Percentiles rank a stretch among this genome's conserved stretches.
Evolutionary conservation across 1,284 basidiomycete species (phyloP).

Genomic region (Apiotrichum gracile): DNA sequence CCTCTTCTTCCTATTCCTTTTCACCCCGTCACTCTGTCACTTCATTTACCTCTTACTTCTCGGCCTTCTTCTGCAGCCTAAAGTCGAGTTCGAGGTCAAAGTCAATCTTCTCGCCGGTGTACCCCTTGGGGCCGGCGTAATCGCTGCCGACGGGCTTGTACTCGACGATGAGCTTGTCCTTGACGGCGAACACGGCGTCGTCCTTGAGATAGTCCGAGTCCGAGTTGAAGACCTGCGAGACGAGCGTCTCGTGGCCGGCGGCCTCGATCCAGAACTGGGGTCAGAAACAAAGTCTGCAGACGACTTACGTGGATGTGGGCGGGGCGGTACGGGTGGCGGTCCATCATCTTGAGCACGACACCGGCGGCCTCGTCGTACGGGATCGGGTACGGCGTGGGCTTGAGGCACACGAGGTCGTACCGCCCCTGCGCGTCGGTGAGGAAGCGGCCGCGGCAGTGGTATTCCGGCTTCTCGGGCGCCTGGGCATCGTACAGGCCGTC

Average conservation of each 20-base stretch:
- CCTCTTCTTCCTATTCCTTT: background rate
- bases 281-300: slow-evolving; percentile 3
- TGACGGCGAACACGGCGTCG: slow-evolving; percentile 47
- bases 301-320: slow-evolving; percentile 39
- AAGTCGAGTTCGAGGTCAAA: slow-evolving; percentile 24
- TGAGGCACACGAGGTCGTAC: slow-evolving; percentile 35
- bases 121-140: slow-evolving; percentile 3
- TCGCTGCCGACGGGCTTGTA: slow-evolving; percentile 16
- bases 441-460: slow-evolving; percentile 37
- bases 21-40: background rate
- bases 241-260: slow-evolving; percentile 26
- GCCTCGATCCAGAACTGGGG: slow-evolving; percentile 34
- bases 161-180: slow-evolving; percentile 26
- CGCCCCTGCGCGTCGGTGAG: slow-evolving; percentile 36
- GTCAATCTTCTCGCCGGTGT: slow-evolving; percentile 9
- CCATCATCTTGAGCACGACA: slow-evolving; percentile 37
- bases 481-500: slow-evolving; percentile 47
- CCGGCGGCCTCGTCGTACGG: slow-evolving; percentile 43
- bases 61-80: slow-evolving; percentile 9
- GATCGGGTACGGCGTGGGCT: slow-evolving; percentile 45
- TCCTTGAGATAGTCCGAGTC: slow-evolving; percentile 42
- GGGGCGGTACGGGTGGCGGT: slow-evolving; percentile 41
- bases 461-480: slow-evolving; percentile 39
- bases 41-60: background rate
- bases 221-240: slow-evolving; percentile 41